Percentiles rank a stretch among this genome's conserved stretches.
These are phyloP conservation scores for Tuctoria greenei DNA, from an alignment of 176 grass and related monocot species.

Conservation along the genomic window DNA sequence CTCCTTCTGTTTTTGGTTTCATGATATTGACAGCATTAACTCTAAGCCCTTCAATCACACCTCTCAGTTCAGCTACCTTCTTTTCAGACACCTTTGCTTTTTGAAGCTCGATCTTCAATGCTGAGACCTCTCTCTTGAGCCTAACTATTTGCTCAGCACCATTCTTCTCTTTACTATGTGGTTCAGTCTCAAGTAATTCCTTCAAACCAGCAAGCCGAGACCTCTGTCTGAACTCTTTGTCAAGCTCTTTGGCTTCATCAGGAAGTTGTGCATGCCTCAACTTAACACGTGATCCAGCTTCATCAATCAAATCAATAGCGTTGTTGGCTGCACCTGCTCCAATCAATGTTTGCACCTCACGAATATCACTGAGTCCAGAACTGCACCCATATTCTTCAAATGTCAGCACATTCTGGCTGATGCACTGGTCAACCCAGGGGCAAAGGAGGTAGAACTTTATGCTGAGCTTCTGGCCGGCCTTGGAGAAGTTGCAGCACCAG, in stretches of 20 bases:
- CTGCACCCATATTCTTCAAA: no score
- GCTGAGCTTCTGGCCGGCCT: no score
- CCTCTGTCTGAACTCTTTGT: slow-evolving; percentile 84
- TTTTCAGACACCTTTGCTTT: slow-evolving; percentile 43
- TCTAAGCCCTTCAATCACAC: slow-evolving; percentile 40
- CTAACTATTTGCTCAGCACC: slow-evolving; percentile 36
- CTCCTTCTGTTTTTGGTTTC: slow-evolving; percentile 41
- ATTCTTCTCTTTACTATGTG: slow-evolving; percentile 41
- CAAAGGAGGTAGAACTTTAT: no score
- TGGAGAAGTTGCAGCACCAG: no score
- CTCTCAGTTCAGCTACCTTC: slow-evolving; percentile 40
- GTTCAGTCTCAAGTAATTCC: slow-evolving; percentile 41
- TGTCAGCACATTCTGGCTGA: no score
- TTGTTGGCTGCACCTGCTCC: slow-evolving; percentile 99
- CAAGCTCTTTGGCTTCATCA: slow-evolving; percentile 96
- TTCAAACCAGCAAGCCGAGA: slow-evolving; percentile 50
- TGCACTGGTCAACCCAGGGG: no score
- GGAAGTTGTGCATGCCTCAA: slow-evolving; percentile 95
- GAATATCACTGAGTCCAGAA: no score
- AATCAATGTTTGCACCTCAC: slow-evolving; percentile 97
- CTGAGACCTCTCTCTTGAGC: slow-evolving; percentile 26
- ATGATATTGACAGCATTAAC: slow-evolving; percentile 33
- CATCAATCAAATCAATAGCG: slow-evolving; percentile 98
- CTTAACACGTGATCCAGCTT: slow-evolving; percentile 98
- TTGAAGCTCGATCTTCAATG: slow-evolving; percentile 37